Base-by-base conservation (phyloP, 2,329 filamentous ascomycete species). In the Aspergillus costaricaensis region DNA sequence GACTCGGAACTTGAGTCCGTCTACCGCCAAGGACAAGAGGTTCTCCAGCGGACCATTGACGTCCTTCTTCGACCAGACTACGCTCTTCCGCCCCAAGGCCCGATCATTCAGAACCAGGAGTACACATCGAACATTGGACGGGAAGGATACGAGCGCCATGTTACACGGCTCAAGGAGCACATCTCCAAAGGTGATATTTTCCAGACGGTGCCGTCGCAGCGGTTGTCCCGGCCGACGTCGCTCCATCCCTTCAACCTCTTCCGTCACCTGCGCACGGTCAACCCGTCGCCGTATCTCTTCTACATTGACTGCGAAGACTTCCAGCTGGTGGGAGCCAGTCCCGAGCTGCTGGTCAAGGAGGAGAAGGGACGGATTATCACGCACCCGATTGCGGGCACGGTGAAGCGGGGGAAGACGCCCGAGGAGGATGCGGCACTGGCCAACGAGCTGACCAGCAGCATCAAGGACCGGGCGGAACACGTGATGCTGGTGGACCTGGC, bases 241-340 rank as follows among this genome's bases (percentile, higher is more conserved):
- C 82, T 99, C 47, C 95, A 99, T 76, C 94, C 95, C 0, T 99
- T 98, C 84, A 99, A 98, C 81, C 91, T 99, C 70, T 99, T 98
- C 83, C 88, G 94, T 57, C 92, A 96, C 75, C 85, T 99, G 39
- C 91, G 95, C 64, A 96, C 92, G n/a, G 91, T 98, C 72, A 99
- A 99, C 75, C 95, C 95, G 0, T 96, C 92, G 8, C 95, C 95
- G 0, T 99, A 99, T 78, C 87, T 99, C 38, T 99, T 99, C 82
- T 99, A 93, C 79, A 86, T 99, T 63, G 88, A 95, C 76, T 98
- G 94, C 79, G 85, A 86, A 62, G 90, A 91, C 72, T 98, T 99
- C 79, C 91, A 97, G 75, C 93, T 99, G 67, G 90, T 99, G 12
- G 95, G 95, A 61, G 95, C 95, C 41, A 96, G 91, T 60, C 95